Evolutionary conservation across 257 asterid species (phyloP), one percentile per base, ranked within the genome.

Genomic region (Fraxinus pennsylvanica): DNA sequence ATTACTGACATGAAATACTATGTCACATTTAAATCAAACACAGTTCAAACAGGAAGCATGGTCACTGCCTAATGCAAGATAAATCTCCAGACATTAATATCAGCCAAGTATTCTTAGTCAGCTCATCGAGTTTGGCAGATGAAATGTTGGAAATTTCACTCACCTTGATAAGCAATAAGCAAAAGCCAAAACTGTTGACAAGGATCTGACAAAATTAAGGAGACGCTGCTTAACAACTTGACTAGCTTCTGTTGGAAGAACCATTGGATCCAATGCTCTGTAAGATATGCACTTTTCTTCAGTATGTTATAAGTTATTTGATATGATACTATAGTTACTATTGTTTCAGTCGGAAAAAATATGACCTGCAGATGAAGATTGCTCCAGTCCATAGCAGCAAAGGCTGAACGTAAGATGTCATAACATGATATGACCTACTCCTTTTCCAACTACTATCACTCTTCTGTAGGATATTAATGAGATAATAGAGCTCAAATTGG

Each of bases 151-250:
- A 73, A 70, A 77, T 19, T 41, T 30, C 30, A 83, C 89, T 79
- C 81, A 90, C 98, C 99, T 89, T 69, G 99, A 91, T 72, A 96
- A 82, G 86, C 97, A 91, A 85, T 89, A 93, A 39, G 99, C 99
- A 84, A 85, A 92, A 73, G 98, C 92, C 76, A 96, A 77, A 81
- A 96, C 99, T 1, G 99, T 90, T 19, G 99, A 93, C 86, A 96
- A 86, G 74, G 99, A 93, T 80, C 92, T 91, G 79, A 92, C 89
- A 86, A 96, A 96, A 92, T 88, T 89, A 73, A 96, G 77, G 68
- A 96, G 91, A 82, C 98, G 87, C 68, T 86, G 89, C 80, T 96
- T 96, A 69, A 96, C 97, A 83, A 89, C 70, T 85, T 90, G 96
- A 71, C 98, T 90, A 75, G 97, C 91, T 89, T 89, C 97, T 22